These are phyloP conservation scores for Tilletia walkeri DNA, from an alignment of 1,284 basidiomycete genomes.

Conservation along the genomic window DNA sequence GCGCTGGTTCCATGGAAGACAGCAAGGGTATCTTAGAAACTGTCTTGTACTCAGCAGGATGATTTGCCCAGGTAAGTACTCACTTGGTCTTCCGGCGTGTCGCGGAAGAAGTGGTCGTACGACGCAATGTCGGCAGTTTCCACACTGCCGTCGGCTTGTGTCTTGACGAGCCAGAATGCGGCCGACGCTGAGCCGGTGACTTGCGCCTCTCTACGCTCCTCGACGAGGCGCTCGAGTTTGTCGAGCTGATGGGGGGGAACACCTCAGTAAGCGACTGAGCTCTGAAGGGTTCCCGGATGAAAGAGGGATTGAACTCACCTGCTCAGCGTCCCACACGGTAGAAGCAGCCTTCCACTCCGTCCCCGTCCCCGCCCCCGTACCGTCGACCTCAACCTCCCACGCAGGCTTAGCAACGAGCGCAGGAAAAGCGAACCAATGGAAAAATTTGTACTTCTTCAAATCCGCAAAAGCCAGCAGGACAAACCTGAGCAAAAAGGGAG, in stretches of 20 bases:
- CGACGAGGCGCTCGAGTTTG: not conserved
- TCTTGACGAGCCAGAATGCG: slow-evolving; percentile 35
- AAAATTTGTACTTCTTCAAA: slow-evolving; percentile 95
- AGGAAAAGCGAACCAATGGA: slow-evolving; percentile 97
- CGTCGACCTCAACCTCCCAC: slow-evolving; percentile 64
- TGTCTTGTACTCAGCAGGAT: not conserved
- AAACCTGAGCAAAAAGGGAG: slow-evolving; percentile 67
- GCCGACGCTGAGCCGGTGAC: slow-evolving; percentile 13
- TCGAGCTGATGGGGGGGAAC: not conserved
- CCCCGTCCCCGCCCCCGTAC: slow-evolving; percentile 46
- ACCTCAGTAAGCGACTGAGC: not conserved
- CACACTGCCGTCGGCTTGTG: slow-evolving; percentile 1
- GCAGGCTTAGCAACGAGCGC: slow-evolving; percentile 66
- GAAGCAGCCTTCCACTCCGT: slow-evolving; percentile 65
- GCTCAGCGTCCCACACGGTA: slow-evolving; percentile 16
- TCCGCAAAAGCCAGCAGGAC: slow-evolving; percentile 90
- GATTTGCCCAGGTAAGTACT: too few species aligned
- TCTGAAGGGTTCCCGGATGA: not conserved
- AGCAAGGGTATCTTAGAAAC: not conserved
- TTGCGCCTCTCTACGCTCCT: not conserved
- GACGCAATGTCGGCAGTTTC: slow-evolving; percentile 22
- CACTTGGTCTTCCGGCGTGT: slow-evolving; percentile 53
- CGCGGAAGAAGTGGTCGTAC: slow-evolving; percentile 60
- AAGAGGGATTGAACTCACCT: not conserved
- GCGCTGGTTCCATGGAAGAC: slow-evolving; percentile 3